Percentiles rank a stretch among this genome's conserved stretches.
Conservation (phyloP, 148 eudicot species). For the Drosera capensis region DNA sequence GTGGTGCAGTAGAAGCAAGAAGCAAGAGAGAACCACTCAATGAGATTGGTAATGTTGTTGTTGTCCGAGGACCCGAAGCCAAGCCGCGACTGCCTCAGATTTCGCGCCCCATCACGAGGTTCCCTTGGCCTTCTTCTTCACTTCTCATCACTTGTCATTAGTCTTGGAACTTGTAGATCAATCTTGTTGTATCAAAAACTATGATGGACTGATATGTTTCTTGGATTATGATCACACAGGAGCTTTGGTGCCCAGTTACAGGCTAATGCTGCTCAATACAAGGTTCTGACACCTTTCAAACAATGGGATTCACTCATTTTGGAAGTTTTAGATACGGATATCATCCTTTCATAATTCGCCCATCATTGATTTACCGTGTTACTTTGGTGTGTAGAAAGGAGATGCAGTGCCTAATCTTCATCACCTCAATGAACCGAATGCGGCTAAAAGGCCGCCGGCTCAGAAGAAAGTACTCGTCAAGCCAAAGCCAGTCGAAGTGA, state of each 20-base stretch:
- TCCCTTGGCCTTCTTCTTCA: neutral
- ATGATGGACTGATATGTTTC: neutral
- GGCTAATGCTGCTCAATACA: neutral
- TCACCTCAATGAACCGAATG: neutral
- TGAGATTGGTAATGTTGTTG: neutral
- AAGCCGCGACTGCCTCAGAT: neutral
- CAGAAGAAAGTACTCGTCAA: constrained; percentile 17
- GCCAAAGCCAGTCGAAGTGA: constrained; percentile 22
- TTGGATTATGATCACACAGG: neutral
- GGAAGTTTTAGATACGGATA: too few relatives aligned
- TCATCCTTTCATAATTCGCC: neutral
- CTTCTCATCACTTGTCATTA: too few relatives aligned
- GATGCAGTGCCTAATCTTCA: neutral
- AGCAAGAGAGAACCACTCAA: neutral
- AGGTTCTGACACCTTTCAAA: neutral
- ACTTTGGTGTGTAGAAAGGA: neutral
- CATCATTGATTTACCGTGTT: neutral
- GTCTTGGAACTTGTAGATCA: neutral
- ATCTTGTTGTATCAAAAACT: neutral
- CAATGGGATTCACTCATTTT: too few relatives aligned
- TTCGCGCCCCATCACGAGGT: constrained; percentile 3
- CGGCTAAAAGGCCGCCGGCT: constrained; percentile 4
- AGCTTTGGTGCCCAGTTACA: neutral
- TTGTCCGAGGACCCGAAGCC: neutral
- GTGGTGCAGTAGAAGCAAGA: neutral